A percentile compares a stretch with the other conserved stretches of the same genome.
These are phyloP conservation scores for Syncephalastrum sp. DNA, from an alignment of 371 early-diverging fungal species.

Conservation along the genomic window DNA sequence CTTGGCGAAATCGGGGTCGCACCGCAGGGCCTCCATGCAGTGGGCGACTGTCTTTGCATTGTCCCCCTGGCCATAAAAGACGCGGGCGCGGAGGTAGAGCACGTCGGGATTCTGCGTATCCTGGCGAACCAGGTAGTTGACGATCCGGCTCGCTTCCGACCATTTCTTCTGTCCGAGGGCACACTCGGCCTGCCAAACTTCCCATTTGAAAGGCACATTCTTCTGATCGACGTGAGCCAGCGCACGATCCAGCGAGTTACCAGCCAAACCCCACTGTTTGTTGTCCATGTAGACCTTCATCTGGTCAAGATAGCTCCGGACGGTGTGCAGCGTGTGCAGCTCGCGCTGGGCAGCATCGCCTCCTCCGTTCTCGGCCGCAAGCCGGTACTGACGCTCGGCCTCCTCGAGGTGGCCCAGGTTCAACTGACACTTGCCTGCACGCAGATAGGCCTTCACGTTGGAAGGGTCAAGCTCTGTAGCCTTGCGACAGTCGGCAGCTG, in stretches of 20 bases:
- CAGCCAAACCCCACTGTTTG: constrained; percentile 61
- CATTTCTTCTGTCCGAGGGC: constrained; percentile 68
- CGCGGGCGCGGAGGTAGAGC: constrained; percentile 67
- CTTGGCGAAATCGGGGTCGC: constrained; percentile 76
- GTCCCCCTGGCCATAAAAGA: constrained; percentile 75
- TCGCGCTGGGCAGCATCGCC: constrained; percentile 46
- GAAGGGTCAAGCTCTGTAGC: constrained; percentile 63
- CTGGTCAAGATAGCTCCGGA: constrained; percentile 61
- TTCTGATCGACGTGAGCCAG: constrained; percentile 57
- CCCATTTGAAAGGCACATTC: constrained; percentile 66
- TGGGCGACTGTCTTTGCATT: constrained; percentile 59
- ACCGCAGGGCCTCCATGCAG: constrained; percentile 70
- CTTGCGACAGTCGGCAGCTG: constrained; percentile 68
- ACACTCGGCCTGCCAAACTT: constrained; percentile 69
- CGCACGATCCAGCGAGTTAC: constrained; percentile 65
- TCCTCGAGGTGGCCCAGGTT: constrained; percentile 63
- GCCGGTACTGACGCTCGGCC: constrained; percentile 44
- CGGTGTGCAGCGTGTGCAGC: constrained; percentile 42
- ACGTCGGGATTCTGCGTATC: constrained; percentile 79
- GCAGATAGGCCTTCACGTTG: constrained; percentile 69
- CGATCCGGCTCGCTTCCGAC: constrained; percentile 67
- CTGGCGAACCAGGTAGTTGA: constrained; percentile 52
- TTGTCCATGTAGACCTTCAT: constrained; percentile 51
- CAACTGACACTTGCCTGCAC: constrained; percentile 74
- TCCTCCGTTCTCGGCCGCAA: constrained; percentile 44